A percentile compares a stretch with the other conserved stretches of the same genome.
phyloP scores from a whole-genome alignment of 441 rosid genomes.

The Theobroma grandiflorum region DNA sequence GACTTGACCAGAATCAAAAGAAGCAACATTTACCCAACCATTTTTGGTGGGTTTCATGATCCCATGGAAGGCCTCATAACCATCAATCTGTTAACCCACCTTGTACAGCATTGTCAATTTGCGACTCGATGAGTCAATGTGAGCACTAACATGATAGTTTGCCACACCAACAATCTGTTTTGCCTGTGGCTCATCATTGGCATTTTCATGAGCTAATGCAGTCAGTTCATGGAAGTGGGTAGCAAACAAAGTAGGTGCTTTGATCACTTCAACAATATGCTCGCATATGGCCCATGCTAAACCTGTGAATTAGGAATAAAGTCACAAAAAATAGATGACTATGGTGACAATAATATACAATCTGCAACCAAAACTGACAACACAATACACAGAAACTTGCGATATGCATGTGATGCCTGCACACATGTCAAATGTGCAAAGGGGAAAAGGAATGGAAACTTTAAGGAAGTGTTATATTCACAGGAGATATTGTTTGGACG shows the following conservation, averaged over 20 bases:
- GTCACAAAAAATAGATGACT: background rate
- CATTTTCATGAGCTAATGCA: constrained; percentile 76
- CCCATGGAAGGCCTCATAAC: background rate
- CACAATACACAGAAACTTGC: background rate
- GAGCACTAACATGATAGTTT: constrained; percentile 98
- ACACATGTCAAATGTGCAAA: background rate
- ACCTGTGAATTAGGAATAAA: constrained; percentile 54
- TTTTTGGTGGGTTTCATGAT: constrained; percentile 2
- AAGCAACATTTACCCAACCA: constrained; percentile 9
- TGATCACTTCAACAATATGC: constrained; percentile 86
- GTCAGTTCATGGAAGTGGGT: constrained; percentile 99
- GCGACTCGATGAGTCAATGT: constrained; percentile 83
- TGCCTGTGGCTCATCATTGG: constrained; percentile 38
- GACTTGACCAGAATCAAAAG: constrained; percentile 5
- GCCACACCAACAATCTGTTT: constrained; percentile 80
- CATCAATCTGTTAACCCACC: constrained; percentile 52
- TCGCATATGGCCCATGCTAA: constrained; percentile 99
- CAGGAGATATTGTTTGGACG: background rate
- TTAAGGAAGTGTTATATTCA: background rate
- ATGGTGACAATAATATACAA: background rate
- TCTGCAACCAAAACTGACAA: background rate
- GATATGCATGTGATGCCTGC: background rate
- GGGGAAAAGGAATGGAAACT: background rate
- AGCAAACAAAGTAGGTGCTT: constrained; percentile 95
- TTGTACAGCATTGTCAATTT: constrained; percentile 98